Base-by-base conservation (phyloP, 768 basidiomycete genomes). In the Suillus bovinus region DNA sequence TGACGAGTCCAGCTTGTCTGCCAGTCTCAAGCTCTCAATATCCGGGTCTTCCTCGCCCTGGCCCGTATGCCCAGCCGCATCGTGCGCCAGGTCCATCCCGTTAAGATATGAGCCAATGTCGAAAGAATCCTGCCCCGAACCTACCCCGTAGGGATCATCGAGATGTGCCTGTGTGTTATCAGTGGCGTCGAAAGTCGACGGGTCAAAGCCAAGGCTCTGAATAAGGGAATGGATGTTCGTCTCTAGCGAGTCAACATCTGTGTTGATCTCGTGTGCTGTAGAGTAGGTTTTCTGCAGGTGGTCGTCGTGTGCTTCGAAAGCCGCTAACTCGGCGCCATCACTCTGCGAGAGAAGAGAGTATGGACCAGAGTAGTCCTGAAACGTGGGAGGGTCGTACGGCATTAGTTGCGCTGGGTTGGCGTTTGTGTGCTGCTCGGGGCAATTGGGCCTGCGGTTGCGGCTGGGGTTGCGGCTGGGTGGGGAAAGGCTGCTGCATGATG, bases 201-300 rank as follows among this genome's bases (percentile, higher is more conserved):
- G 79, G 69, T 92, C 88, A 54, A 90, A 72, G 8, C 89, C 90
- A 52, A 93, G 81, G 54, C 82, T 82, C 64, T 89, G 81, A 34
- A 94, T 89, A 63, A 95, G 78, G 7, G 84, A 83, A 62, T 91
- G 83, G 47, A 96, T 86, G 63, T 84, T 86, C 14, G 76, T 78
- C 64, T 89, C 85, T 59, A 94, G 74, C 41, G 84, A 83, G 64
- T 88, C 86, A 31, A 94, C 90, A 61, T 91, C 89, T 52, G 82
- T 81, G 62, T 87, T 86, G 50, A 94, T 87, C 64, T 89, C 88
- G 31, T 80, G 71, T 0, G 90, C 79, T 38, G 78, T 81, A 53
- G 79, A 82, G 79, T 90, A 92, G 1, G 82, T 76, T 66, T 81
- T 80, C 55, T 86, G 80, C 57, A 89, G 71, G 36, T 79, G 74